Percentiles rank a stretch among this genome's conserved stretches.
Evolutionary conservation across 2,329 filamentous ascomycete species (phyloP).

Genomic region (Fusarium sp.): DNA sequence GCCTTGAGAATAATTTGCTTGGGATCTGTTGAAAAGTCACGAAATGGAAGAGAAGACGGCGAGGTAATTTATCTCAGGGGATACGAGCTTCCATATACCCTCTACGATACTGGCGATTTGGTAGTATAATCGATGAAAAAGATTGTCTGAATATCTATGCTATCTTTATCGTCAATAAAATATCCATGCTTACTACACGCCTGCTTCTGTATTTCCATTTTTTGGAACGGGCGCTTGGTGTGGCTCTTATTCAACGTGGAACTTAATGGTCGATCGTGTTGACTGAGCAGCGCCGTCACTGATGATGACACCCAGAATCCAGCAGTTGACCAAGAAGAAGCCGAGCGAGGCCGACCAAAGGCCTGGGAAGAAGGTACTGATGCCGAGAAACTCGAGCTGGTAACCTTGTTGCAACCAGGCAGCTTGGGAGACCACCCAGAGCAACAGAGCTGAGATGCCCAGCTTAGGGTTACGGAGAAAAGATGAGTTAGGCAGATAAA

Average conservation of each 20-base stretch:
- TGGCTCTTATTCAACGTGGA: constrained; percentile 34
- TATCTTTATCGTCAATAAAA: background rate
- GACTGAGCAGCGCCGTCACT: constrained; percentile 60
- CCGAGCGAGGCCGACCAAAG: constrained; percentile 78
- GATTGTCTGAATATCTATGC: constrained; percentile 3
- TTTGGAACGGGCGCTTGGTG: background rate
- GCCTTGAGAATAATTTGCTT: constrained; percentile 28
- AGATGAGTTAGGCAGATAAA: constrained; percentile 85
- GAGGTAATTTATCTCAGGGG: constrained; percentile 9
- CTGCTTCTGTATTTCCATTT: background rate
- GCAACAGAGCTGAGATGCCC: constrained; percentile 70
- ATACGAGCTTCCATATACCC: constrained; percentile 37
- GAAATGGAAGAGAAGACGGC: constrained; percentile 13
- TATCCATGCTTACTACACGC: background rate
- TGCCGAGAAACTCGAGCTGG: constrained; percentile 79
- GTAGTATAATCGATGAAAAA: constrained; percentile 22
- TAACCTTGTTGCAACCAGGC: constrained; percentile 81
- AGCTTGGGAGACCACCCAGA: constrained; percentile 83
- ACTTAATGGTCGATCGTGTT: constrained; percentile 20
- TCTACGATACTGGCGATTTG: constrained; percentile 29
- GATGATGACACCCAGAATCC: constrained; percentile 85
- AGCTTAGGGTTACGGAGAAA: constrained; percentile 68
- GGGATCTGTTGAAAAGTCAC: constrained; percentile 26
- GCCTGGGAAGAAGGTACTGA: constrained; percentile 85
- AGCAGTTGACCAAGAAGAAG: constrained; percentile 89